Evolutionary conservation across 1,284 basidiomycete genomes (phyloP).

Genomic region (Puccinia coronata): DNA sequence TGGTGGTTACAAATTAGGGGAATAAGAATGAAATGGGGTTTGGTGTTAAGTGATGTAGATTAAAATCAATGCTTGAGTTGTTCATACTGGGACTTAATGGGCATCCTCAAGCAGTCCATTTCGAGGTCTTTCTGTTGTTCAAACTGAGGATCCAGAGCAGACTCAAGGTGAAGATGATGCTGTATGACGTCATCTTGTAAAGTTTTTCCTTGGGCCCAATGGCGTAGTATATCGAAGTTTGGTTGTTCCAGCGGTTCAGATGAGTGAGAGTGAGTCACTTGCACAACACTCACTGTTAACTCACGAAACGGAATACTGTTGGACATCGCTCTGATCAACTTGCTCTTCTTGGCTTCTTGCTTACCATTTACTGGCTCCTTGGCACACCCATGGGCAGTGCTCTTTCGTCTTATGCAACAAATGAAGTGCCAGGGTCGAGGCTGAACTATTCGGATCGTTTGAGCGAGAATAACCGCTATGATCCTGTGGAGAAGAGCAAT

Average conservation of each 20-base stretch:
- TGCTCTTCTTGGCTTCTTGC: constrained; percentile 10
- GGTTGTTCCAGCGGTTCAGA: constrained; percentile 43
- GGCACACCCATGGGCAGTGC: background rate
- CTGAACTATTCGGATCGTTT: constrained; percentile 45
- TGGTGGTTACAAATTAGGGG: no score
- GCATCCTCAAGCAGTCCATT: constrained; percentile 14
- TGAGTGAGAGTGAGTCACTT: constrained; percentile 43
- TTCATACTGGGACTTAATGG: constrained; percentile 18
- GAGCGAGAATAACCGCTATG: constrained; percentile 34
- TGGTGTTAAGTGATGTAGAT: no score
- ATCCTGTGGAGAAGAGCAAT: background rate
- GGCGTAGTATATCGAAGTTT: constrained; percentile 40
- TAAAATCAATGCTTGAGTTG: constrained; percentile 19
- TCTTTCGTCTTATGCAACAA: constrained; percentile 14
- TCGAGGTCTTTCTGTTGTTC: constrained; percentile 22
- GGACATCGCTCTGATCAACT: background rate
- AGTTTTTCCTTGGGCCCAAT: constrained; percentile 39
- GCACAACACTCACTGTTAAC: constrained; percentile 41
- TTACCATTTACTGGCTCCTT: background rate
- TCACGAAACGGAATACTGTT: constrained; percentile 23
- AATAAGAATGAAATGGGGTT: no score
- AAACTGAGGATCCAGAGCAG: constrained; percentile 28
- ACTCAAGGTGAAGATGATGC: constrained; percentile 35
- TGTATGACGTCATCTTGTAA: constrained; percentile 25
- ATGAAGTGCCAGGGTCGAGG: constrained; percentile 20